These are phyloP conservation scores for Phytopythium chamaehyphon DNA, from an alignment of 352 stramenopile species.

Conservation along the genomic window DNA sequence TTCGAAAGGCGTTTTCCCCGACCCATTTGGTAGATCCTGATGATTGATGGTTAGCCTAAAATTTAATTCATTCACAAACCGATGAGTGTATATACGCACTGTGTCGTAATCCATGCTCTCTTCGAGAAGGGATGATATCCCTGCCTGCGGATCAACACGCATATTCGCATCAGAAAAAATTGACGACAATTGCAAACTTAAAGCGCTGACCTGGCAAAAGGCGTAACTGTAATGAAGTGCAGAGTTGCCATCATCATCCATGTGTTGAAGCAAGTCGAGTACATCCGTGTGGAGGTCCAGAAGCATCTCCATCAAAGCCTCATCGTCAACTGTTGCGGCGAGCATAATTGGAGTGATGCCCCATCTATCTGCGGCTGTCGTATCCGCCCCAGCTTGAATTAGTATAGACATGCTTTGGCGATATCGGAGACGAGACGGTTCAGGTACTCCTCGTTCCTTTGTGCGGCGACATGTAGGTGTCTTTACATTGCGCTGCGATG, in stretches of 20 bases:
- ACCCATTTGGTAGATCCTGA: conserved; percentile 35
- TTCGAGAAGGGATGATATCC: too few relatives aligned
- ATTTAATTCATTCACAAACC: conserved; percentile 6
- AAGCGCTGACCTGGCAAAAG: conserved; percentile 36
- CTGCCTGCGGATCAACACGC: background rate
- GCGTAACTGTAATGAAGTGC: conserved; percentile 71
- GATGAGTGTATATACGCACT: too few relatives aligned
- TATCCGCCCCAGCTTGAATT: conserved; percentile 22
- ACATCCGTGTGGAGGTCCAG: conserved; percentile 18
- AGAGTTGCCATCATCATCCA: conserved; percentile 41
- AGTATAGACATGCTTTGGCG: conserved; percentile 31
- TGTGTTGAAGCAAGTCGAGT: conserved; percentile 14
- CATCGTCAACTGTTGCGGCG: conserved; percentile 25
- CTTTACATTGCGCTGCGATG: conserved; percentile 2
- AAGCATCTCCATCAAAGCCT: conserved; percentile 31
- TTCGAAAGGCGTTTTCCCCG: conserved; percentile 33
- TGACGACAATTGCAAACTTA: background rate
- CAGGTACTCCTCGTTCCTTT: background rate
- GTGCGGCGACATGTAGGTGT: background rate
- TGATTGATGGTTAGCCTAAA: background rate
- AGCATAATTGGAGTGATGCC: conserved; percentile 63
- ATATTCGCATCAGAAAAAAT: background rate
- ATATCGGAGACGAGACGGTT: conserved; percentile 20
- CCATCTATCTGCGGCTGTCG: conserved; percentile 41
- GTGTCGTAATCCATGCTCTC: too few relatives aligned